phyloP scores from a whole-genome alignment of 768 basidiomycete species.

The Basidioascus undulatus region DNA sequence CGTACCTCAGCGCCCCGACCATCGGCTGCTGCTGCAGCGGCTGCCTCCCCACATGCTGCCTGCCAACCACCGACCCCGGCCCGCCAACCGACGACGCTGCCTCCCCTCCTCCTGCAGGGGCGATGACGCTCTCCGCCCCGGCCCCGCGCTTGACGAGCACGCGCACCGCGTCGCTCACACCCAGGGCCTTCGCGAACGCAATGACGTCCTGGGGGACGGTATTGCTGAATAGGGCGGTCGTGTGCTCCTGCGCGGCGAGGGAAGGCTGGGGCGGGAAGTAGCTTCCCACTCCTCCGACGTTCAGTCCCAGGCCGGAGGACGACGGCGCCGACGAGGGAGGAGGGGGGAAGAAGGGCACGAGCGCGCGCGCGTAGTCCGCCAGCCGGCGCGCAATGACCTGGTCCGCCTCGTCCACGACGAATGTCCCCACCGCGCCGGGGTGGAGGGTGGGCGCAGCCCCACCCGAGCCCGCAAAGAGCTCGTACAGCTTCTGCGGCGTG shows the following conservation, averaged over 20 bases:
- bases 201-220: constrained; percentile 84
- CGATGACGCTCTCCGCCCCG: constrained; percentile 9
- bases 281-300: constrained; percentile 12
- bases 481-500: constrained; percentile 86
- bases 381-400: constrained; percentile 91
- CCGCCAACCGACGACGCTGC: too few relatives aligned
- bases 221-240: constrained; percentile 88
- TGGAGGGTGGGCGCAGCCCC: constrained; percentile 28
- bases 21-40: too few relatives aligned
- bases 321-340: constrained; percentile 42
- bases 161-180: constrained; percentile 83
- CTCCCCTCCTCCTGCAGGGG: too few relatives aligned
- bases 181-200: constrained; percentile 76
- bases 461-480: constrained; percentile 60
- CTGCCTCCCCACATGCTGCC: too few relatives aligned
- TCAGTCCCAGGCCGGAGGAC: constrained; percentile 18
- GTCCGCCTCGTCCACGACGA: constrained; percentile 93
- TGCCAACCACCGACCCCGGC: too few relatives aligned
- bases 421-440: constrained; percentile 9
- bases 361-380: constrained; percentile 79
- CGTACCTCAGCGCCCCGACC: too few relatives aligned
- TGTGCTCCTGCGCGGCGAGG: constrained; percentile 35
- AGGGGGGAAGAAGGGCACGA: constrained; percentile 77
- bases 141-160: constrained; percentile 69
- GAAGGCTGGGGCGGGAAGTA: constrained; percentile 15